Conservation (phyloP, 75 land plant species). For the Pinus albicaulis region DNA sequence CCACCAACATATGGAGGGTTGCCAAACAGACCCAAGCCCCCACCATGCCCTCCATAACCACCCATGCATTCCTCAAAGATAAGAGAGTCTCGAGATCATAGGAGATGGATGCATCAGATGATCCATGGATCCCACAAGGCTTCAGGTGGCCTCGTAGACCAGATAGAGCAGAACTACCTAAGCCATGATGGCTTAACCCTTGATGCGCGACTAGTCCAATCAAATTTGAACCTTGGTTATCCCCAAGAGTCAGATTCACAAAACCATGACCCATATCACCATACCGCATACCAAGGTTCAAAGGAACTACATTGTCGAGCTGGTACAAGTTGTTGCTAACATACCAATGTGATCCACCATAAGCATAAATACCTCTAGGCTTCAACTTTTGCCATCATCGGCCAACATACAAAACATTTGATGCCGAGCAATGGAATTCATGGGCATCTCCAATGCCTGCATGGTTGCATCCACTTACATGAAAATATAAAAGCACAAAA, state of each 20-base stretch:
- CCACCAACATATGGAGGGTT: constrained; percentile 7
- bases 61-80: not conserved
- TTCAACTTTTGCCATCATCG: constrained; percentile 61
- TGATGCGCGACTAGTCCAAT: constrained; percentile 17
- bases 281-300: not conserved
- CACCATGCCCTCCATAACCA: constrained; percentile 35
- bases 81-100: not conserved
- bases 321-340: not conserved
- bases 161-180: constrained; percentile 16
- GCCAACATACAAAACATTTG: constrained; percentile 71
- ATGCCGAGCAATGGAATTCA: constrained; percentile 55
- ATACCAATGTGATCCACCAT: not conserved
- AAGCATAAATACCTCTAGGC: constrained; percentile 14
- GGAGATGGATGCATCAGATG: not conserved
- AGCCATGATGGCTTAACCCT: constrained; percentile 25
- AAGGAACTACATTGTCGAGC: constrained; percentile 5
- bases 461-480: constrained; percentile 30
- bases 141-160: constrained; percentile 15
- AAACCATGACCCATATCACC: constrained; percentile 18
- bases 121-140: constrained; percentile 18
- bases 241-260: constrained; percentile 7
- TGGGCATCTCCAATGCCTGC: constrained; percentile 51
- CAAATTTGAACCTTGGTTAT: constrained; percentile 17
- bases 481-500: constrained; percentile 31
- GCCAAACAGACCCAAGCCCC: not conserved